phyloP scores from a whole-genome alignment of 495 filamentous ascomycete species.

The Hamigera avellanea region DNA sequence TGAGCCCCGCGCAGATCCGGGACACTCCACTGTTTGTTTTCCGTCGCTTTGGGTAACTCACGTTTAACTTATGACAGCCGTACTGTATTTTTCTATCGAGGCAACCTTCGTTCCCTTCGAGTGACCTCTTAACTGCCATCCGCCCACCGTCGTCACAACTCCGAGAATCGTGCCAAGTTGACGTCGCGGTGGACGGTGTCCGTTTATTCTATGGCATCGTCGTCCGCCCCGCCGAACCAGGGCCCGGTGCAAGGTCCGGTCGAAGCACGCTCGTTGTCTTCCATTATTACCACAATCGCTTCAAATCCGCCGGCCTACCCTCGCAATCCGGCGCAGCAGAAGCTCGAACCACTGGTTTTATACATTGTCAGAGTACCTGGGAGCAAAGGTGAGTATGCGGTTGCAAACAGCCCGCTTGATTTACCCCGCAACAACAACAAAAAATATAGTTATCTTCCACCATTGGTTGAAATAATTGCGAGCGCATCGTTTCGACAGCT shows the following conservation, averaged over 20 bases:
- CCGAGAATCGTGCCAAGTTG: too few relatives aligned
- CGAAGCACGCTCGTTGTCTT: constrained; percentile 73
- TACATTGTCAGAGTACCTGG: constrained; percentile 92
- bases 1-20: too few relatives aligned
- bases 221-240: constrained; percentile 17
- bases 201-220: constrained; percentile 5
- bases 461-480: too few relatives aligned
- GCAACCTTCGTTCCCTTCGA: too few relatives aligned
- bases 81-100: too few relatives aligned
- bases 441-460: too few relatives aligned
- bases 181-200: constrained; percentile 9
- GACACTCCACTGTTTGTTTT: neutral
- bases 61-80: too few relatives aligned
- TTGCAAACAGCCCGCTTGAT: neutral
- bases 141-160: too few relatives aligned
- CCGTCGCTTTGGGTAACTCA: constrained; percentile 6
- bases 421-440: too few relatives aligned
- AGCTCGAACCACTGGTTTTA: constrained; percentile 56
- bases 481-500: neutral
- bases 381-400: constrained; percentile 54
- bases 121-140: too few relatives aligned
- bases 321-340: constrained; percentile 53
- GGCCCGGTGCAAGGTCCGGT: constrained; percentile 34
- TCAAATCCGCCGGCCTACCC: constrained; percentile 80
- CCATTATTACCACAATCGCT: constrained; percentile 64